These are phyloP conservation scores for Cladobotryum mycophilum DNA, from an alignment of 2,329 filamentous ascomycete species.

Conservation along the genomic window DNA sequence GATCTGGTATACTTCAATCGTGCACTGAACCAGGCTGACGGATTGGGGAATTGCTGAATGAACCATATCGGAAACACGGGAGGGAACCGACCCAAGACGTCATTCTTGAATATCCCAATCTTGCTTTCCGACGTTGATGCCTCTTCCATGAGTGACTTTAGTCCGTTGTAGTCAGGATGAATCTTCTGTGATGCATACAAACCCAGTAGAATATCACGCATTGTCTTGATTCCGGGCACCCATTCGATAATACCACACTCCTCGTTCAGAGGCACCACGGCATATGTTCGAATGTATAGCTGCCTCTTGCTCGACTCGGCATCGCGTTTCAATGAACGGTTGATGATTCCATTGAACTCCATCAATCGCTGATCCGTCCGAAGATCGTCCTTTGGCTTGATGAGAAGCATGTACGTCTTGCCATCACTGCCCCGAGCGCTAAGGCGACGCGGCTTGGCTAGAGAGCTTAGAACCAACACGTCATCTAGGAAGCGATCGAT, in stretches of 20 bases:
- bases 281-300: constrained; percentile 94
- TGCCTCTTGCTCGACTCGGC: constrained; percentile 84
- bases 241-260: constrained; percentile 98
- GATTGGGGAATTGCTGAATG: constrained; percentile 87
- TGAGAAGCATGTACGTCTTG: constrained; percentile 78
- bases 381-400: constrained; percentile 97
- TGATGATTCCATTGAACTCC: constrained; percentile 99
- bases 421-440: constrained; percentile 86
- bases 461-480: constrained; percentile 80
- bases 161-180: constrained; percentile 59
- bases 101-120: constrained; percentile 63
- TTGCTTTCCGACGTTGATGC: constrained; percentile 53
- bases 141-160: constrained; percentile 59
- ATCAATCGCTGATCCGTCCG: constrained; percentile 96
- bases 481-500: constrained; percentile 79
- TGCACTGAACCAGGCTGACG: constrained; percentile 85
- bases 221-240: constrained; percentile 91
- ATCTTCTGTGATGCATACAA: constrained; percentile 73
- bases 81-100: constrained; percentile 61
- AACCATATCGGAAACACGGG: constrained; percentile 92
- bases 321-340: constrained; percentile 85
- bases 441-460: constrained; percentile 87
- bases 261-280: constrained; percentile 92
- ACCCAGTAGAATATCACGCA: constrained; percentile 81
- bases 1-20: constrained; percentile 86